A percentile compares a stretch with the other conserved stretches of the same genome.
phyloP scores from a whole-genome alignment of 2,329 filamentous ascomycete species.

The Pseudodiploospora longispora region DNA sequence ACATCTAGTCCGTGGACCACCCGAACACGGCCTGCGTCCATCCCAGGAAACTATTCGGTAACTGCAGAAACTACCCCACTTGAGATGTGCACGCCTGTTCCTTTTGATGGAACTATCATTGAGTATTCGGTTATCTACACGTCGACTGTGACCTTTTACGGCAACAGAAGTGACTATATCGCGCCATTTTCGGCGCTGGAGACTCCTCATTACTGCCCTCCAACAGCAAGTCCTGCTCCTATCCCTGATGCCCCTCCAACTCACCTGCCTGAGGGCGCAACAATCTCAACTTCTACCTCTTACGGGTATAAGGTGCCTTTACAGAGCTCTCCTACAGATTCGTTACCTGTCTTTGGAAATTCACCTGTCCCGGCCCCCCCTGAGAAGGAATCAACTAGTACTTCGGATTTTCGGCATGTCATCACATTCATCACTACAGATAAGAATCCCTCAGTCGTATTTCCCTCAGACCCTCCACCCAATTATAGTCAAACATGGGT shows the following conservation, averaged over 20 bases:
- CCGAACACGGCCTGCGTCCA: no score
- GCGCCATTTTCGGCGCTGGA: conserved; percentile 34
- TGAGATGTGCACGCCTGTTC: conserved; percentile 25
- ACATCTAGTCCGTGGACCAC: no score
- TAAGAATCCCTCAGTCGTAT: conserved; percentile 45
- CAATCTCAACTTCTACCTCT: no score
- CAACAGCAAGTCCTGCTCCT: neutral
- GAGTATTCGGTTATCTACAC: conserved; percentile 40
- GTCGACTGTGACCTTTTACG: conserved; percentile 40
- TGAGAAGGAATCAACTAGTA: neutral
- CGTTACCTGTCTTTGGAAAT: no score
- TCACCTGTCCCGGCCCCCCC: no score
- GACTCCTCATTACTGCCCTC: conserved; percentile 30
- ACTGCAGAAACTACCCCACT: conserved; percentile 10
- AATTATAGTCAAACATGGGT: conserved; percentile 25
- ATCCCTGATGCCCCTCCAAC: no score
- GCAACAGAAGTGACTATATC: conserved; percentile 37
- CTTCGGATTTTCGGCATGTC: conserved; percentile 14
- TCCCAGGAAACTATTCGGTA: neutral
- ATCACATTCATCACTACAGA: conserved; percentile 44
- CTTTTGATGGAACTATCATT: conserved; percentile 23
- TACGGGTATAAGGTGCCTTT: no score
- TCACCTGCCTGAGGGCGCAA: no score
- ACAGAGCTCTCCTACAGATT: no score
- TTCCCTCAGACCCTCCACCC: conserved; percentile 29